Evolutionary conservation across 164 flowering plant species (phyloP), one percentile per base, ranked within the genome.

Genomic region (Macadamia tetraphylla): DNA sequence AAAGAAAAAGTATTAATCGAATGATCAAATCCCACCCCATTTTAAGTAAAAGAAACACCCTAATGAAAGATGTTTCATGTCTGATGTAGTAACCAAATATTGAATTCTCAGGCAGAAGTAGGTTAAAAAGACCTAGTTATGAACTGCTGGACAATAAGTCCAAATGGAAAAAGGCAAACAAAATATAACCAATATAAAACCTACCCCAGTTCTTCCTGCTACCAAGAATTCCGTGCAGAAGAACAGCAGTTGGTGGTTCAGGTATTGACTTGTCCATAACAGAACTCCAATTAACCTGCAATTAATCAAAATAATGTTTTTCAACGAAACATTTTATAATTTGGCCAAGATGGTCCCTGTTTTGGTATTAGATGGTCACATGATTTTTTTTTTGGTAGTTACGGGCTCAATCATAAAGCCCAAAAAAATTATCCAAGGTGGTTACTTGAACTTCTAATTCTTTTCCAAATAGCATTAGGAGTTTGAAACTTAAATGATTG

Each of bases 161-260:
- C 14, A n/a, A 48, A 52, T 46, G 23, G 61, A 56, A 72, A 10
- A 44, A 29, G 12, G 15, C 18, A 63, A 9, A 35, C 40, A 35
- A 35, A 35, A 35, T 35, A 35, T 0, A 35, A 35, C 40, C 3
- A 58, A 46, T n/a, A 62, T 61, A 58, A 29, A 58, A 74, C 87
- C 14, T 71, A 94, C 98, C 97, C 98, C 98, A 94, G 70, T 94
- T 94, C 75, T 94, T 94, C 80, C 96, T 78, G 84, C 96, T 70
- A 60, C 98, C 98, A 51, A 94, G 80, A 77, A 94, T 94, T 18
- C 98, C 98, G 81, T 94, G 98, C 63, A 94, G 76, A 70, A 94
- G 93, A 71, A 91, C 92, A 78, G 98, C 97, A 58, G 95, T 94
- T 61, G 97, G 98, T 43, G 88, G 85, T 66, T 91, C 92, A 40